Evolutionary conservation across 2,329 filamentous ascomycete species (phyloP).

Genomic region (Phoma sp.): DNA sequence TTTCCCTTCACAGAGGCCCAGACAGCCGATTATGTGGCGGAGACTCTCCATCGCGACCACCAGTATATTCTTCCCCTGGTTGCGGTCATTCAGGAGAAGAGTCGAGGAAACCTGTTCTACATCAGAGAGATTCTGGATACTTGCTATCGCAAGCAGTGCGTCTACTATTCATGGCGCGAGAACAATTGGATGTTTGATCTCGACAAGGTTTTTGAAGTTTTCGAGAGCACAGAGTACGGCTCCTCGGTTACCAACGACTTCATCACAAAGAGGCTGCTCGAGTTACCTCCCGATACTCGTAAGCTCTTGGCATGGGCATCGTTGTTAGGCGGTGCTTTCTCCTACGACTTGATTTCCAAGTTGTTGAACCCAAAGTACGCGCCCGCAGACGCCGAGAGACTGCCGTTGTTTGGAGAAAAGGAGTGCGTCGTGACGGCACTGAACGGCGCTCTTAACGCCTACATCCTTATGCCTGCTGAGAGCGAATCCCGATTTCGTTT

Average conservation of each 20-base stretch:
- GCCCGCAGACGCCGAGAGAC: constrained; percentile 48
- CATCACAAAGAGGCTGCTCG: constrained; percentile 76
- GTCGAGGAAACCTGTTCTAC: constrained; percentile 87
- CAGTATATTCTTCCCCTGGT: constrained; percentile 79
- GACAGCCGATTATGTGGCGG: constrained; percentile 80
- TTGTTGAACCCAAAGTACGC: constrained; percentile 75
- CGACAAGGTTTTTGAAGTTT: constrained; percentile 84
- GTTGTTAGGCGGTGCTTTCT: constrained; percentile 81
- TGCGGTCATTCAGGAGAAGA: constrained; percentile 87
- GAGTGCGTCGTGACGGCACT: constrained; percentile 78
- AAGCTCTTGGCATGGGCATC: constrained; percentile 87
- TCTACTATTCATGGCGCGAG: constrained; percentile 88
- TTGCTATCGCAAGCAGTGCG: constrained; percentile 83
- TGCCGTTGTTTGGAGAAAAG: constrained; percentile 61
- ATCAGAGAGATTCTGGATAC: constrained; percentile 89
- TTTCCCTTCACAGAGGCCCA: constrained; percentile 78
- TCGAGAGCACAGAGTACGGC: constrained; percentile 78
- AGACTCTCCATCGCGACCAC: constrained; percentile 75
- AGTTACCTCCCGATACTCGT: constrained; percentile 75
- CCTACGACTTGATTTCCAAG: constrained; percentile 78
- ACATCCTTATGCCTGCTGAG: constrained; percentile 80
- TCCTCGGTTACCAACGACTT: constrained; percentile 84
- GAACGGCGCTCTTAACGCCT: constrained; percentile 80
- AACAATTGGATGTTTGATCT: constrained; percentile 82
- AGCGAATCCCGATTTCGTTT: constrained; percentile 87